phyloP scores from a whole-genome alignment of 1,139 yeast genomes.

The Geotrichum fermentans region DNA sequence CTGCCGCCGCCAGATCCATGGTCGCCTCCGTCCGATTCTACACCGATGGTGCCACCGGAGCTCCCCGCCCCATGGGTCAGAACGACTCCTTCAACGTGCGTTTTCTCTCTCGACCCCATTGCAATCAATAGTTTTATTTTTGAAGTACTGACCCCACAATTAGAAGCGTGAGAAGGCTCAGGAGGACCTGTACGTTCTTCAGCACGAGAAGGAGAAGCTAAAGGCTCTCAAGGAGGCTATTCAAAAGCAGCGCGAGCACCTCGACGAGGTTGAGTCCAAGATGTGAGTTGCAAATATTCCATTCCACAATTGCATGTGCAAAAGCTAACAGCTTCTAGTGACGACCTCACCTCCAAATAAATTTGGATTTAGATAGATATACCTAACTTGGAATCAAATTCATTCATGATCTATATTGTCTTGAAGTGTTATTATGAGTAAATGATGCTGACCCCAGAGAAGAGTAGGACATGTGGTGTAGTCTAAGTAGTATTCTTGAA shows the following conservation, averaged over 20 bases:
- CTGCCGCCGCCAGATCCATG: slow-evolving; percentile 14
- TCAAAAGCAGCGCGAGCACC: slow-evolving; percentile 47
- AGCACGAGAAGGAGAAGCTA: slow-evolving; percentile 59
- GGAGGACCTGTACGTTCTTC: slow-evolving; percentile 60
- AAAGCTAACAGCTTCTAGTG: not conserved
- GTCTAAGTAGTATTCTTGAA: too few relatives aligned
- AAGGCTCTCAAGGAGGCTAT: slow-evolving; percentile 42
- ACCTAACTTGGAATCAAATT: too few relatives aligned
- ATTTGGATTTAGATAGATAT: too few relatives aligned
- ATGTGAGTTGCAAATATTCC: slow-evolving; percentile 24
- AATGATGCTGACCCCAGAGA: too few relatives aligned
- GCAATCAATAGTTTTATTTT: not conserved
- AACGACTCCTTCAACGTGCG: slow-evolving; percentile 51
- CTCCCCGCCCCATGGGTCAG: slow-evolving; percentile 47
- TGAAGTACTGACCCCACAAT: not conserved
- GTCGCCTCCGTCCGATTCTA: slow-evolving; percentile 41
- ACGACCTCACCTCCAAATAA: slow-evolving; percentile 6
- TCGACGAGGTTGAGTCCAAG: slow-evolving; percentile 30
- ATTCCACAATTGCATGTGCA: not conserved
- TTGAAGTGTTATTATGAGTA: too few relatives aligned
- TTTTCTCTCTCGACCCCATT: slow-evolving; percentile 16
- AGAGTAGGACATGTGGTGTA: too few relatives aligned
- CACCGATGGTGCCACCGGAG: slow-evolving; percentile 53
- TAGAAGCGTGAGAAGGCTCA: slow-evolving; percentile 66
- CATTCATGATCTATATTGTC: too few relatives aligned